Evolutionary conservation across 2,329 filamentous ascomycete species (phyloP).

Genomic region (Neonectria faginata): DNA sequence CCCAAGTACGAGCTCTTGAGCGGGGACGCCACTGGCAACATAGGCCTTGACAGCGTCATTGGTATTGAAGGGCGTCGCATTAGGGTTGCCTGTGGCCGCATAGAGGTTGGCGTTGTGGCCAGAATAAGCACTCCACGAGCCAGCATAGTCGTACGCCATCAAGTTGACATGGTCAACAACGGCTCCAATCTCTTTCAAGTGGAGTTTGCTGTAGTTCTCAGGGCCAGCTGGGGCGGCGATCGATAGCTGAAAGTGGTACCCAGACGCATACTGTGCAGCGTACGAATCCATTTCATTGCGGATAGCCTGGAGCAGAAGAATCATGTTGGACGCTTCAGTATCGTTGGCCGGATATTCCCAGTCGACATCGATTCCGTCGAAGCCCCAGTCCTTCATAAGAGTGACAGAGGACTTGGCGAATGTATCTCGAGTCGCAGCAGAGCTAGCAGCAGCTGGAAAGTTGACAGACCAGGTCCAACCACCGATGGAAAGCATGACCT

Average conservation of each 20-base stretch:
- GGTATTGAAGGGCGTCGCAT: conserved; percentile 75
- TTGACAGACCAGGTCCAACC: conserved; percentile 85
- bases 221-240: conserved; percentile 63
- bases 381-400: conserved; percentile 77
- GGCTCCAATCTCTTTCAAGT: conserved; percentile 58
- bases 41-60: conserved; percentile 74
- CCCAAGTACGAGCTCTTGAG: conserved; percentile 77
- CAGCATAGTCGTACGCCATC: conserved; percentile 81
- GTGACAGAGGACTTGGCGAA: conserved; percentile 78
- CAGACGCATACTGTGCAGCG: conserved; percentile 52
- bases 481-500: conserved; percentile 81
- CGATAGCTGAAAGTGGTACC: conserved; percentile 62
- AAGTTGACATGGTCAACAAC: conserved; percentile 68
- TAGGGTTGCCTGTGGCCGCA: conserved; percentile 62
- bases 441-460: conserved; percentile 74
- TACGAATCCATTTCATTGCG: conserved; percentile 61
- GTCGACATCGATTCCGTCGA: conserved; percentile 60
- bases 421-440: conserved; percentile 62
- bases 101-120: conserved; percentile 80
- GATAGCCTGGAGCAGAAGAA: conserved; percentile 55
- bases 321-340: conserved; percentile 54
- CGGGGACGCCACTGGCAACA: conserved; percentile 67
- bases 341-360: conserved; percentile 53
- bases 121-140: conserved; percentile 71
- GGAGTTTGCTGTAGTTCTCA: conserved; percentile 59